Percentiles rank a stretch among this genome's conserved stretches.
phyloP scores from a whole-genome alignment of 2,329 filamentous ascomycete species.

The Geosmithia morbida region DNA sequence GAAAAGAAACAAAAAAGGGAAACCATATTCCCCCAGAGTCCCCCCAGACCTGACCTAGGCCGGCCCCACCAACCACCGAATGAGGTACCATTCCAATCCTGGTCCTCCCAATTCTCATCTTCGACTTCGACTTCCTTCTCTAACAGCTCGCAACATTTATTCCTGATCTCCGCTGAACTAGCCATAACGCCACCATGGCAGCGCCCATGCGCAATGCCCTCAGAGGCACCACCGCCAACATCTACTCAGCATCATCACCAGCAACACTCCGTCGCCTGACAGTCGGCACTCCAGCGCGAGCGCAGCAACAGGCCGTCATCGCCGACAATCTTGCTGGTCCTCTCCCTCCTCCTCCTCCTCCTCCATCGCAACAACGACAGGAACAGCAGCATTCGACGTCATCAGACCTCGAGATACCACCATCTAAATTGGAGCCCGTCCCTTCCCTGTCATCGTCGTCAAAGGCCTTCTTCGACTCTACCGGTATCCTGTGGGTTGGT shows the following conservation, averaged over 20 bases:
- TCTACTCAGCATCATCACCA: background rate
- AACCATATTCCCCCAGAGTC: background rate
- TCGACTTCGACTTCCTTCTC: background rate
- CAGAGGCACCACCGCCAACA: slow-evolving; percentile 4
- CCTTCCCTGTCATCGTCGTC: slow-evolving; percentile 3
- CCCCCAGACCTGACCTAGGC: background rate
- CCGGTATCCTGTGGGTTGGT: slow-evolving; percentile 13
- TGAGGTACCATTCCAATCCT: background rate
- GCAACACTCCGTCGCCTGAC: slow-evolving; percentile 10
- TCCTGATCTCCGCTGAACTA: too few species aligned
- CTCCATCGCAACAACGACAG: too few species aligned
- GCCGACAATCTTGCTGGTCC: background rate
- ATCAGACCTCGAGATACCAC: background rate
- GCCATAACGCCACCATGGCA: slow-evolving; percentile 14
- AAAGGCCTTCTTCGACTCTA: slow-evolving; percentile 16
- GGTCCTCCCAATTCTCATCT: background rate
- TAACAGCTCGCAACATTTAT: too few species aligned
- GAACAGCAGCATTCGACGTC: too few species aligned
- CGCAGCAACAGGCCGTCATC: slow-evolving; percentile 6
- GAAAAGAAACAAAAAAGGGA: too few species aligned
- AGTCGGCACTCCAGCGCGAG: slow-evolving; percentile 14
- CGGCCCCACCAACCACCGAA: background rate
- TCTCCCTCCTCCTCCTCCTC: too few species aligned
- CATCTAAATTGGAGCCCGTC: background rate
- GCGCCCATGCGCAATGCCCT: slow-evolving; percentile 14